Base-by-base conservation (phyloP, 129 eudicot species). In the Oenanthe sinensis region DNA sequence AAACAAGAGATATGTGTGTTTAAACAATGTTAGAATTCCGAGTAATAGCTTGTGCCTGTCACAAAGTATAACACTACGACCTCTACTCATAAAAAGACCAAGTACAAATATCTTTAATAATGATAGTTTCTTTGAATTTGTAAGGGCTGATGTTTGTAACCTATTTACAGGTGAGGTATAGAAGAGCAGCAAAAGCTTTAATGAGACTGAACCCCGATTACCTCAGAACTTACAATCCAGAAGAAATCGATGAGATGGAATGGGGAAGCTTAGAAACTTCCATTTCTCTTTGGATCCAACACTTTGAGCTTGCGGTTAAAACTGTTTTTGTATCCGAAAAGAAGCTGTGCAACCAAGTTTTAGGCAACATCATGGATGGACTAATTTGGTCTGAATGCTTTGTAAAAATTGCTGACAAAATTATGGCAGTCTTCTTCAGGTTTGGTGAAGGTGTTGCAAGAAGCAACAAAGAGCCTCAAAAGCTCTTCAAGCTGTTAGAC, bases 401-500 rank as follows among this genome's bases (percentile, higher is more conserved):
- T 77, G 82, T 88, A 19, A 92, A 92, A 75, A 88, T 87, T 1
- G 88, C 97, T 0, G 97, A 92, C 83, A 92, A 92, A 63, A 92
- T 92, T 85, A 92, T 92, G 97, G 97, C 97, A 0, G 95, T 92
- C 15, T 92, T 92, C 81, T 92, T 92, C 70, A 82, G 97, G 39
- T 92, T 92, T 33, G 97, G 97, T 3, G 97, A 92, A 79, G 97
- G 95, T 13, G 92, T 92, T 49, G 92, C 97, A 15, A 74, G 95
- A 79, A 92, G 97, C 85, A 85, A 80, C 82, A 92, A 92, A 81
- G 97, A 89, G 73, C 97, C 97, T 7, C 97, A 92, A 63, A 92
- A 89, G 86, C 90, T 92, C 54, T 92, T 92, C 75, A 89, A 89
- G 76, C 91, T 92, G 14, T 65, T 92, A 15, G 97, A 92, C 83